Conservation (phyloP, 306 rosid species). For the Dryas octopetala region DNA sequence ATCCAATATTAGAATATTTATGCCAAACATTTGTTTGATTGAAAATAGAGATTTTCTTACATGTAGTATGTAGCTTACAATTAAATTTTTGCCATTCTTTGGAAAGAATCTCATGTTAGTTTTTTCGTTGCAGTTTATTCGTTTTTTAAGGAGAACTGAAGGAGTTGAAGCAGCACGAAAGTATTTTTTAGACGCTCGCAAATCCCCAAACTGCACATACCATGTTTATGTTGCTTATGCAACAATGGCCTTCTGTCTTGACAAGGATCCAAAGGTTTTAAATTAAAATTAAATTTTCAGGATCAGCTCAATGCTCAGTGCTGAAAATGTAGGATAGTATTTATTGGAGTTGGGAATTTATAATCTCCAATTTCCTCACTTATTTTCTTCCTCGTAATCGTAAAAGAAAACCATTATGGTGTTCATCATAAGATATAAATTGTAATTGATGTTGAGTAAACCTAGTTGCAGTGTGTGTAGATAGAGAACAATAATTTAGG, state of each 20-base stretch:
- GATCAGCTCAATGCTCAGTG: slow-evolving; percentile 1
- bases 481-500: no score
- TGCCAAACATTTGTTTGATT: no score
- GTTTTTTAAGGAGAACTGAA: slow-evolving; percentile 87
- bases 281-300: slow-evolving; percentile 6
- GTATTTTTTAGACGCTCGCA: slow-evolving; percentile 89
- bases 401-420: not conserved
- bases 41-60: not conserved
- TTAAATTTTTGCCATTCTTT: not conserved
- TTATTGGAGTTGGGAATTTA: slow-evolving; percentile 17
- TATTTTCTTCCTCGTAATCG: not conserved
- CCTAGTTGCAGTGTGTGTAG: no score
- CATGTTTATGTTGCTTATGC: slow-evolving; percentile 98
- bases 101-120: slow-evolving; percentile 28
- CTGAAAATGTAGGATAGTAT: slow-evolving; percentile 2
- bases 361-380: slow-evolving; percentile 15
- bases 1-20: no score
- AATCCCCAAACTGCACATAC: slow-evolving; percentile 82
- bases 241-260: slow-evolving; percentile 84
- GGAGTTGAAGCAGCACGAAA: slow-evolving; percentile 99
- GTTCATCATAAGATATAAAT: no score
- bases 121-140: slow-evolving; percentile 77
- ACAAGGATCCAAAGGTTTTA: slow-evolving; percentile 87
- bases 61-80: not conserved
- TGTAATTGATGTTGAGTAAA: no score